phyloP scores from a whole-genome alignment of 257 asterid species.

The Plantago elongata region DNA sequence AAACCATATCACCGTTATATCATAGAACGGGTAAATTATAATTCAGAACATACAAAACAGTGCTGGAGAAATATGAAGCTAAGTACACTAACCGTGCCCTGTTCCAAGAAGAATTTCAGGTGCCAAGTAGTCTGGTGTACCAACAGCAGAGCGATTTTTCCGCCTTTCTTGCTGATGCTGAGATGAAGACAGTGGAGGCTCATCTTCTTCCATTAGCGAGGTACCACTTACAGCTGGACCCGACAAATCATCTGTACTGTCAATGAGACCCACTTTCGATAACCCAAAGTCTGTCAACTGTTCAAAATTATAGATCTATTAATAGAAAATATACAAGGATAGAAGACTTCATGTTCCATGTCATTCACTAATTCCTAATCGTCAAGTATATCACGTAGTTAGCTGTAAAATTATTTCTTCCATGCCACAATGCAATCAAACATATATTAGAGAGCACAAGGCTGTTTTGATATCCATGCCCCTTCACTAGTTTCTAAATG shows the following conservation, averaged over 20 bases:
- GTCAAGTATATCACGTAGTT: too few species aligned
- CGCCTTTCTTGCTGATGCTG: constrained; percentile 82
- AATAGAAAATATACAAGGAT: constrained; percentile 10
- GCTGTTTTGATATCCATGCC: too few species aligned
- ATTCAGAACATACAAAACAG: constrained; percentile 10
- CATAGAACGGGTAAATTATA: background rate
- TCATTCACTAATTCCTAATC: too few species aligned
- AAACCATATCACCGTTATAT: background rate
- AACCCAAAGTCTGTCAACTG: constrained; percentile 99
- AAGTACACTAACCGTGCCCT: constrained; percentile 76
- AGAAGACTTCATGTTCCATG: background rate
- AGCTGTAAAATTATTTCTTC: too few species aligned
- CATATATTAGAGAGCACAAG: too few species aligned
- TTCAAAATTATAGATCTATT: constrained; percentile 23
- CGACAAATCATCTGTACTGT: constrained; percentile 96
- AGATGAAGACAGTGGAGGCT: constrained; percentile 59
- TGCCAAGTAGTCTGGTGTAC: constrained; percentile 98
- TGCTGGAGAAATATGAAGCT: background rate
- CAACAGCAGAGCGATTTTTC: constrained; percentile 95
- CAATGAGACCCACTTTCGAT: constrained; percentile 96
- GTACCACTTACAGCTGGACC: constrained; percentile 95
- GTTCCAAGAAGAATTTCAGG: constrained; percentile 99
- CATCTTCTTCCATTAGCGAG: constrained; percentile 91
- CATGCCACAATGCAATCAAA: too few species aligned
- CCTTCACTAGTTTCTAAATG: too few species aligned